A percentile compares a stretch with the other conserved stretches of the same genome.
Evolutionary conservation across 176 grass and related monocot species (phyloP).

Genomic region (Triticum aestivum): IWGSC_CS_RefSeq_v2.1 NC_057807.1:285138268-285138767

Average conservation of each 20-base stretch:
- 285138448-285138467: not conserved
- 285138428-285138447: not conserved
- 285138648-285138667: not conserved
- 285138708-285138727: not conserved
- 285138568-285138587: not conserved
- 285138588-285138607: not conserved
- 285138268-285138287: not conserved
- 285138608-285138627: not conserved
- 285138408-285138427: not conserved
- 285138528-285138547: not conserved
- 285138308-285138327: not conserved
- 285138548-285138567: not conserved
- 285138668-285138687: not conserved
- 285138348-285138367: not conserved
- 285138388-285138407: not conserved
- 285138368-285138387: not conserved
- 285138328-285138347: not conserved
- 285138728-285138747: not conserved
- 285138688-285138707: not conserved
- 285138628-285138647: not conserved
- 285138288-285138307: not conserved
- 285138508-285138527: not conserved
- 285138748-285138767: not conserved
- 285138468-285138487: not conserved
- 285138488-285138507: not conserved